Evolutionary conservation across 805 yeast species (phyloP).

Genomic region (Candida corydali): DNA sequence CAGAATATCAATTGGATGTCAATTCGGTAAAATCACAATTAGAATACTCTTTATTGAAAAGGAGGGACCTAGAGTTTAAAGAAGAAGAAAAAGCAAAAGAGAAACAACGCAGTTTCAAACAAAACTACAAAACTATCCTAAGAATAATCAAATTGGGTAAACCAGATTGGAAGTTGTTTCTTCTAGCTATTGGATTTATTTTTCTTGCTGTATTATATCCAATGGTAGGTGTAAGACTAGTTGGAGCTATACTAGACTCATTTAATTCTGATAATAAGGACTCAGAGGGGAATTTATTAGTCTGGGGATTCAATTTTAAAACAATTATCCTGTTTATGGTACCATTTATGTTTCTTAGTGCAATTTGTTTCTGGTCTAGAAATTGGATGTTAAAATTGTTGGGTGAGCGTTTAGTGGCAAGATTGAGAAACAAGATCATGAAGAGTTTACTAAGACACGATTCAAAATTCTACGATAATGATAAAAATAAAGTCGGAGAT

Average conservation of each 20-base stretch:
- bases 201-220: constrained; percentile 43
- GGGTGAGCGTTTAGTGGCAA: constrained; percentile 42
- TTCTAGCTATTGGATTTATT: constrained; percentile 38
- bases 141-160: constrained; percentile 36
- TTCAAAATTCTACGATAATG: constrained; percentile 37
- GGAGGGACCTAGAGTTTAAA: constrained; percentile 23
- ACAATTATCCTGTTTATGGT: constrained; percentile 40
- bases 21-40: constrained; percentile 22
- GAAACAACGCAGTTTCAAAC: constrained; percentile 23
- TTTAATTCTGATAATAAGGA: constrained; percentile 31
- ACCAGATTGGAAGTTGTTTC: constrained; percentile 35
- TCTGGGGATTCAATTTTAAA: constrained; percentile 43
- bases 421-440: constrained; percentile 39
- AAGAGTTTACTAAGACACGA: constrained; percentile 40
- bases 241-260: constrained; percentile 42
- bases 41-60: constrained; percentile 21
- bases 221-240: constrained; percentile 39
- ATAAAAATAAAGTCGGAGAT: constrained; percentile 44
- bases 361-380: constrained; percentile 45
- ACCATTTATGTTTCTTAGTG: constrained; percentile 40
- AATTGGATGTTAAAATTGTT: constrained; percentile 38
- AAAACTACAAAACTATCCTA: constrained; percentile 33
- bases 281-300: constrained; percentile 35
- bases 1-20: neutral
- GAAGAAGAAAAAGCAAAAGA: constrained; percentile 31